Percentiles rank a stretch among this genome's conserved stretches.
Conservation (phyloP, 1,284 basidiomycete genomes). For the Gymnopus androsaceus region DNA sequence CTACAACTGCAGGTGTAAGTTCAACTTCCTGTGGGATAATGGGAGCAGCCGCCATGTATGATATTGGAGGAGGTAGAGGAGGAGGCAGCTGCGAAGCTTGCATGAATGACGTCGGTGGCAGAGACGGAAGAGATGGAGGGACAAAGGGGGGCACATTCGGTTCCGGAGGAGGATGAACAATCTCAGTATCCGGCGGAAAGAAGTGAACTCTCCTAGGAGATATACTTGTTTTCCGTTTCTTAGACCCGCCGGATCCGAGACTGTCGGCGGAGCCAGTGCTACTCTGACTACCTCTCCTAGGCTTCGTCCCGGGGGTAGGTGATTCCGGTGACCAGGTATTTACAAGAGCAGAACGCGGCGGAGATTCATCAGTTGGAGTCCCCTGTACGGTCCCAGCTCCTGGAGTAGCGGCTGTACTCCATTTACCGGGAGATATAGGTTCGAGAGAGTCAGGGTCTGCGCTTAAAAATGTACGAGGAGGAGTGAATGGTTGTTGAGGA, state of each 20-base stretch:
- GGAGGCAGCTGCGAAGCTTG: conserved; percentile 19
- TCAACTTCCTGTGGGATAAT: conserved; percentile 39
- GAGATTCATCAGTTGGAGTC: conserved; percentile 17
- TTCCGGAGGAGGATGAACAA: conserved; percentile 5
- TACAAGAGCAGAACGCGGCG: neutral
- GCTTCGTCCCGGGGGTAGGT: conserved; percentile 17
- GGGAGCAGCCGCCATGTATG: conserved; percentile 12
- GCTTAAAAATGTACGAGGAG: conserved; percentile 17
- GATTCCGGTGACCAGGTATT: conserved; percentile 17
- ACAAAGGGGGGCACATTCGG: conserved; percentile 8
- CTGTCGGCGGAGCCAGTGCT: conserved; percentile 26
- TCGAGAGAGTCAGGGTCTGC: conserved; percentile 1
- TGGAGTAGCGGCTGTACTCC: conserved; percentile 68
- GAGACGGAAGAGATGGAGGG: neutral
- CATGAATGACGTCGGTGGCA: conserved; percentile 18
- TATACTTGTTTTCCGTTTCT: conserved; percentile 3
- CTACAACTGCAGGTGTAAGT: conserved; percentile 63
- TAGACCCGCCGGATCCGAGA: conserved; percentile 16
- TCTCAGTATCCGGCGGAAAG: neutral
- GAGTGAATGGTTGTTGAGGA: conserved; percentile 31
- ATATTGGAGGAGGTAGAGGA: conserved; percentile 16
- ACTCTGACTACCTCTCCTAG: conserved; percentile 31
- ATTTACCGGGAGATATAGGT: conserved; percentile 41
- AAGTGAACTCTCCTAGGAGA: conserved; percentile 18
- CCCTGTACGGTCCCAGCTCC: conserved; percentile 38